phyloP scores from a whole-genome alignment of 208 protist species.

The Borovskyia barvae region DNA sequence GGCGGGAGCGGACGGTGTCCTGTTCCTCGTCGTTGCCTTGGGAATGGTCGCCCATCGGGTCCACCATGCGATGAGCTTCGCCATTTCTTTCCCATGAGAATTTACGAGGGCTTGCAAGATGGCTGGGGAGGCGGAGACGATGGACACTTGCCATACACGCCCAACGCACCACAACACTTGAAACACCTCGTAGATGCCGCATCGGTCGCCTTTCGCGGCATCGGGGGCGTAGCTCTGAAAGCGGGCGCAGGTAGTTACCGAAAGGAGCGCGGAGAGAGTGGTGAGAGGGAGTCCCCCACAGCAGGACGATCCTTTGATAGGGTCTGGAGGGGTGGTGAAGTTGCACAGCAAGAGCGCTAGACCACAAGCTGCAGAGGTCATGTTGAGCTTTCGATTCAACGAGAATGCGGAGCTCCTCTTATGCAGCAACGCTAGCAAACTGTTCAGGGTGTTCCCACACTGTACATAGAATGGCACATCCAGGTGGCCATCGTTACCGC shows the following conservation, averaged over 20 bases:
- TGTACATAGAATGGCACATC: no score
- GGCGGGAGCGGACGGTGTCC: not conserved
- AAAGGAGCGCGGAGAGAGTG: not conserved
- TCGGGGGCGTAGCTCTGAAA: conserved; percentile 11
- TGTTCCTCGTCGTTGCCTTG: not conserved
- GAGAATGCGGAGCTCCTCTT: conserved; percentile 4
- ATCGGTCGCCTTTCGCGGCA: conserved; percentile 4
- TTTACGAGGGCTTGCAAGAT: not conserved
- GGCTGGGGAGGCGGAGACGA: conserved; percentile 4
- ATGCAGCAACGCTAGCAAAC: conserved; percentile 6
- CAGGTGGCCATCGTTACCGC: no score
- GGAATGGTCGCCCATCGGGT: conserved; percentile 1
- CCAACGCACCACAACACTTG: conserved; percentile 23
- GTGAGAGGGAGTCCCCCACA: not conserved
- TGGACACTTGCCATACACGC: conserved; percentile 12
- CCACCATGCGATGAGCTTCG: conserved; percentile 16
- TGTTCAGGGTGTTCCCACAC: not conserved
- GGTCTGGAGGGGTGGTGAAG: not conserved
- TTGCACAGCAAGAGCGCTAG: conserved; percentile 12
- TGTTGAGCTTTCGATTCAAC: conserved; percentile 17
- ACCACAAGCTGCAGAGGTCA: conserved; percentile 17
- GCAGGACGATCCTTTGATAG: not conserved
- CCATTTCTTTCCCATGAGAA: conserved; percentile 9
- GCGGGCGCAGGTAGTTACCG: conserved; percentile 7
- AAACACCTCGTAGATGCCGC: conserved; percentile 10